Percentiles rank a stretch among this genome's conserved stretches.
Evolutionary conservation across 2,329 filamentous ascomycete species (phyloP).

Genomic region (Cucurbitaria berberidis): DNA sequence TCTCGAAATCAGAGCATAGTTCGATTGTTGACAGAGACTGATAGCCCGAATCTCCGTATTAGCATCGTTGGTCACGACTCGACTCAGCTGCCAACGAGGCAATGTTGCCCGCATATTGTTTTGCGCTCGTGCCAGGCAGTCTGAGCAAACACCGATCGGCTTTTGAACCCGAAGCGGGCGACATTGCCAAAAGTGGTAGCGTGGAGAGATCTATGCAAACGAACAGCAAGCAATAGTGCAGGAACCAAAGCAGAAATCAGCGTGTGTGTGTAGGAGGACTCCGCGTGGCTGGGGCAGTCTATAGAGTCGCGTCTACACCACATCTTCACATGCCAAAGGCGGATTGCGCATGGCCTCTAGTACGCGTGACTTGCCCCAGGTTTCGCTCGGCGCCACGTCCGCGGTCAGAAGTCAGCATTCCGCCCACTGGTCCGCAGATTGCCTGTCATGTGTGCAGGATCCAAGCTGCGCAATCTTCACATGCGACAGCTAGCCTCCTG

Average conservation of each 20-base stretch:
- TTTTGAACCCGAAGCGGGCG: slow-evolving; percentile 24
- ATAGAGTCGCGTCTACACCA: slow-evolving; percentile 16
- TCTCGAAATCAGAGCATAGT: background rate
- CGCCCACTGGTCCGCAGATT: slow-evolving; percentile 2
- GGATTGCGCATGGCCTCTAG: slow-evolving; percentile 2
- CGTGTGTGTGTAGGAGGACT: background rate
- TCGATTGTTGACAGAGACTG: too few relatives aligned
- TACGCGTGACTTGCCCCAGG: slow-evolving; percentile 30
- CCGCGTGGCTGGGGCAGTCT: background rate
- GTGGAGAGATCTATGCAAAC: background rate
- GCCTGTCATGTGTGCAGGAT: slow-evolving; percentile 19
- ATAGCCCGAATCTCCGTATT: background rate
- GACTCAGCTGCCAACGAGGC: slow-evolving; percentile 16
- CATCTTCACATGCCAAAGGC: slow-evolving; percentile 33
- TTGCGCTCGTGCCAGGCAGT: slow-evolving; percentile 11
- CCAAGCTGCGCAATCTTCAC: slow-evolving; percentile 24
- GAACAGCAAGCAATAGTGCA: background rate
- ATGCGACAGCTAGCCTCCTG: slow-evolving; percentile 18
- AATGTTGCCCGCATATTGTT: slow-evolving; percentile 25
- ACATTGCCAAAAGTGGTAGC: slow-evolving; percentile 25
- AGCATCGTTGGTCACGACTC: background rate
- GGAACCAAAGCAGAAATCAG: background rate
- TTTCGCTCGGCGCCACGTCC: slow-evolving; percentile 17
- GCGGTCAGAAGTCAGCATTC: slow-evolving; percentile 16
- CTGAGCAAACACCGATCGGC: slow-evolving; percentile 36